Base-by-base conservation (phyloP, 2,329 filamentous ascomycete species). In the Aspergillus calidoustus region DNA sequence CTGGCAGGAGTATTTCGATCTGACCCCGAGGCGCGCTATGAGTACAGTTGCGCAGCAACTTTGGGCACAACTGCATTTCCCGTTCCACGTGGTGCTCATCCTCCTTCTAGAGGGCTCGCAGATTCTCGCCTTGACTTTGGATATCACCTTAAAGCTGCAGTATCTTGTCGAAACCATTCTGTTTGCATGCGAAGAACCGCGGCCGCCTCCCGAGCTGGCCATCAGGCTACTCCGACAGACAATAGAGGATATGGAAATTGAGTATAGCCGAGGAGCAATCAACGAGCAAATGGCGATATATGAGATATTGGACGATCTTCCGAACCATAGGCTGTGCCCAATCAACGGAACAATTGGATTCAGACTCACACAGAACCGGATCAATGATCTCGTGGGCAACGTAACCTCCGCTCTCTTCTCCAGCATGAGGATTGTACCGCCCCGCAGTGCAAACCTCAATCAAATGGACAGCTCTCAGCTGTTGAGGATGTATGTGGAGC, bases 91-190 rank as follows among this genome's bases (percentile, higher is more conserved):
- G 2, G 78, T 84, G 6, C 82, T 90, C 34, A 83, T 88, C 15
- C 81, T 90, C 7, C 82, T 89, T n/a, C 83, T 88, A 49, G 87
- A 89, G 68, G 87, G 86, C 44, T 86, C 86, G 7, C 86, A 89
- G 65, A 83, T 89, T 52, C 75, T 83, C 13, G 76, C 82, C 2
- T 74, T 83, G 43, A 80, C 81, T 7, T 71, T 82, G 23, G 80
- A 81, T 59, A 73, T 78, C 22, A 73, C 75, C 0, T 62, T 79
- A 51, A 82, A 80, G 60, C 71, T 77, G 54, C 68, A 67, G 23
- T 79, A 82, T 59, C 70, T 80, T 48, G 69, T 72, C 9, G 68
- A 77, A 23, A 77, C 75, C 9, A 72, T 81, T 28, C 61, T 73
- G 34, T 74, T 77, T 59, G 76, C 77, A 50, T 82, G 77, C 59